These are phyloP conservation scores for Exophiala calicioides DNA, from an alignment of 2,329 filamentous ascomycete species.

Conservation along the genomic window DNA sequence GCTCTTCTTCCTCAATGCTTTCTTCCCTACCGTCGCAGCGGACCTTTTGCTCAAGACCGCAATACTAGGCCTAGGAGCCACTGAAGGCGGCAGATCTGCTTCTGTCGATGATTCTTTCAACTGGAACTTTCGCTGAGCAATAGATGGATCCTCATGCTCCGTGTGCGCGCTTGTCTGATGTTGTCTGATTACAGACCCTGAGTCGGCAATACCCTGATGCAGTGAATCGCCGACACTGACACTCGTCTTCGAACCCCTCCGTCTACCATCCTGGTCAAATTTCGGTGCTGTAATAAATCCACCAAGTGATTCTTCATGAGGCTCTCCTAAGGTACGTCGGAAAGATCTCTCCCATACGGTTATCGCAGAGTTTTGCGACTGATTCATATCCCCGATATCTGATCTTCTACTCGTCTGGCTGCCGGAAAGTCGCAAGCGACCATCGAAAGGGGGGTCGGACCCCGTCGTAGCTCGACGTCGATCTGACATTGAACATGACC, in stretches of 20 bases:
- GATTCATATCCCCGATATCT: not conserved
- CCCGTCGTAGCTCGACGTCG: not conserved
- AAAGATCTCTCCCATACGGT: constrained; percentile 24
- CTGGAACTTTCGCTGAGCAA: not conserved
- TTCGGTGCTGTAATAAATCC: constrained; percentile 22
- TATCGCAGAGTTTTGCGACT: constrained; percentile 14
- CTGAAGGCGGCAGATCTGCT: not conserved
- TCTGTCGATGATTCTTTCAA: not conserved
- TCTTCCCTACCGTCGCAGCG: constrained; percentile 1
- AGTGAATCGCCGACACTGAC: constrained; percentile 10
- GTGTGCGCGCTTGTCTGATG: not conserved
- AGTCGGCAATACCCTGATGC: not conserved
- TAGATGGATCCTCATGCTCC: not conserved
- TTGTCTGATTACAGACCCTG: not conserved
- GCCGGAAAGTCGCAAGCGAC: not conserved
- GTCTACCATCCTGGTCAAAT: constrained; percentile 25
- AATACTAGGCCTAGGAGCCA: constrained; percentile 1
- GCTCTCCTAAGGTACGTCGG: constrained; percentile 14
- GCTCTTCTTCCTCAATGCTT: constrained; percentile 19
- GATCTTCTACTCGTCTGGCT: not conserved
- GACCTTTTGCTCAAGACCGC: not conserved
- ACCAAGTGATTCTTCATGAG: constrained; percentile 13
- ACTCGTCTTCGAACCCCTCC: constrained; percentile 18
- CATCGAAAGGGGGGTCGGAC: not conserved
- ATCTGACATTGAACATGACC: constrained; percentile 1